Base-by-base conservation (phyloP, 208 protist genomes). In the Sergeia podlipaevii region DNA sequence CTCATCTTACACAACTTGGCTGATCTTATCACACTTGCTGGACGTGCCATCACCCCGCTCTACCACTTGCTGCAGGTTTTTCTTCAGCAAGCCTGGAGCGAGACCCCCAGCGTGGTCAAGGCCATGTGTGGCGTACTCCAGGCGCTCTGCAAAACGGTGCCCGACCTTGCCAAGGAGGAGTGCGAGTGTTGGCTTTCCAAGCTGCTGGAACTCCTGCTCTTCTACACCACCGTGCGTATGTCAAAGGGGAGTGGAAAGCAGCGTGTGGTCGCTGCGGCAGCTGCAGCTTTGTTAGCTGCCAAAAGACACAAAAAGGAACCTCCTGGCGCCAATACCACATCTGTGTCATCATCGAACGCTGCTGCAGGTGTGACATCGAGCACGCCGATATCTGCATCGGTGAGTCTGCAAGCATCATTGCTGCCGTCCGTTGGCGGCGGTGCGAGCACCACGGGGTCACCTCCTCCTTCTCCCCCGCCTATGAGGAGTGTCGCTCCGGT, bases 51-150 rank as follows among this genome's bases (percentile, higher is more conserved):
- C 50, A 77, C 71, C 1, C 71, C 74, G n/a, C 76, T 89, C 65
- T 92, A 84, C 52, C 65, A 60, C 0, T 51, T 92, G 44, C 60
- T 92, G 18, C 71, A 80, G 18, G 39, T 56, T 11, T 88, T 92
- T 38, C 65, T 92, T 15, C 60, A 66, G 18, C 62, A 74, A 37
- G 65, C 73, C 57, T 87, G 75, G 69, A n/a, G n/a, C n/a, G 48
- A 66, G 15, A 62, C 64, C 38, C 59, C 62, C 0, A 44, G 50
- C 20, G 54, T 60, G 47, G 56, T 47, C 10, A 38, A 56, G 3
- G 59, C 87, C 33, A 56, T 73, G 28, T 92, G 85, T 38, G 63
- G 68, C 34, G 62, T 92, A 32, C 71, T 92, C 1, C 73, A 75
- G 38, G 69, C 75, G 6, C 70, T 92, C 21, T 75, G 68, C 55